Percentiles rank a stretch among this genome's conserved stretches.
phyloP scores from a whole-genome alignment of 2,329 filamentous ascomycete species.

The Botrytis medusae region DNA sequence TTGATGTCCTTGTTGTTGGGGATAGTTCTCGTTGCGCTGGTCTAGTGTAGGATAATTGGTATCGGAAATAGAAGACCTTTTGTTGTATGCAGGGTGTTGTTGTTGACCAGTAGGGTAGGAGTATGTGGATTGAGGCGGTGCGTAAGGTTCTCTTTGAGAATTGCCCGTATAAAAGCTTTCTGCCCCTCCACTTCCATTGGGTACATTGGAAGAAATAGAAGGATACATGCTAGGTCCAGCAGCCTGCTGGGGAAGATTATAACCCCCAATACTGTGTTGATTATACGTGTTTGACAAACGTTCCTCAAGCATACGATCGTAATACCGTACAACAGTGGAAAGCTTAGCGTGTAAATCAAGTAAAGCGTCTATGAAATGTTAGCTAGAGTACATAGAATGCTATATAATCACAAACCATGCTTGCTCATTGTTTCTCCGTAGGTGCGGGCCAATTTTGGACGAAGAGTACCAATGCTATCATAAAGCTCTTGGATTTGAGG shows the following conservation, averaged over 20 bases:
- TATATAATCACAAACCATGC: conserved; percentile 63
- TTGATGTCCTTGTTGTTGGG: conserved; percentile 47
- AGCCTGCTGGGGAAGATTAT: conserved; percentile 53
- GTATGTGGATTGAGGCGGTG: conserved; percentile 53
- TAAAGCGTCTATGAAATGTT: conserved; percentile 68
- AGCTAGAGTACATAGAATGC: not conserved
- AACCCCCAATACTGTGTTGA: conserved; percentile 70
- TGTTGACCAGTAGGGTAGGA: conserved; percentile 49
- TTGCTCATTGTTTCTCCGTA: conserved; percentile 99
- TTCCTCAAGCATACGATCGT: conserved; percentile 97
- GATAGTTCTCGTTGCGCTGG: conserved; percentile 31
- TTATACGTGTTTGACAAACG: conserved; percentile 89
- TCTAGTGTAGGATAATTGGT: conserved; percentile 31
- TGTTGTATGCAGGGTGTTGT: conserved; percentile 43
- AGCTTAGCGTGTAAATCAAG: conserved; percentile 93
- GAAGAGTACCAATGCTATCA: conserved; percentile 89
- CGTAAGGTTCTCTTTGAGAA: conserved; percentile 51
- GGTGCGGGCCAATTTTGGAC: conserved; percentile 90
- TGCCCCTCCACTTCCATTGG: conserved; percentile 52
- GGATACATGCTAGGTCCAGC: conserved; percentile 68
- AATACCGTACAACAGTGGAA: conserved; percentile 94
- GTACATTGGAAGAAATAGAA: conserved; percentile 57
- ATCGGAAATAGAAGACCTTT: conserved; percentile 31
- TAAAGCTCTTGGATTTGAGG: conserved; percentile 98
- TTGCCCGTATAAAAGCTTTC: conserved; percentile 84